Conservation (phyloP, 495 filamentous ascomycete species). For the Beverwykella pulmonaria region DNA sequence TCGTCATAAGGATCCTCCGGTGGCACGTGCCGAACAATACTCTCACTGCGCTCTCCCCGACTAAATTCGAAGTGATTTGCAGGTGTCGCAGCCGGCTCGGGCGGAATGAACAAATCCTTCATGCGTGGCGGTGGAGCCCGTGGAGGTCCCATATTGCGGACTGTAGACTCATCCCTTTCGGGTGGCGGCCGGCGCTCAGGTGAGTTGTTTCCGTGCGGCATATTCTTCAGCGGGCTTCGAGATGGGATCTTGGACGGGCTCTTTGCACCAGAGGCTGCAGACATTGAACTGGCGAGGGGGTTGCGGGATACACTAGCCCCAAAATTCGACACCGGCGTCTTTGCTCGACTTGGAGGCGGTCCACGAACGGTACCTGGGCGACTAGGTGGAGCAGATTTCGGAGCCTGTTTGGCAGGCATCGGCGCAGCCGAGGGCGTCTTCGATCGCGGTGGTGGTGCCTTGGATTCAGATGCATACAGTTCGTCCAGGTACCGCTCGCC, state of each 20-base stretch:
- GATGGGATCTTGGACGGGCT: constrained; percentile 81
- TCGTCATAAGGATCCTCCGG: constrained; percentile 90
- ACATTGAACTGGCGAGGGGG: constrained; percentile 54
- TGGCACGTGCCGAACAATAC: constrained; percentile 74
- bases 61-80: constrained; percentile 35
- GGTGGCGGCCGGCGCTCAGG: constrained; percentile 66
- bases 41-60: constrained; percentile 55
- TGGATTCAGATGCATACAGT: constrained; percentile 65
- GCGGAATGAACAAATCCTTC: constrained; percentile 77
- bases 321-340: constrained; percentile 64
- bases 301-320: constrained; percentile 55
- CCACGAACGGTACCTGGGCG: constrained; percentile 56
- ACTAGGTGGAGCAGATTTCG: constrained; percentile 50
- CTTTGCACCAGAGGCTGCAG: constrained; percentile 41
- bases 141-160: constrained; percentile 64
- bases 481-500: constrained; percentile 86
- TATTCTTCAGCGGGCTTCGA: constrained; percentile 75
- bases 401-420: constrained; percentile 44
- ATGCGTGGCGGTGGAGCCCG: constrained; percentile 84
- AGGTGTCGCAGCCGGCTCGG: constrained; percentile 54
- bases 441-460: constrained; percentile 59
- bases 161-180: constrained; percentile 32
- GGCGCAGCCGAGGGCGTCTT: constrained; percentile 64
- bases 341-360: constrained; percentile 58
- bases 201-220: constrained; percentile 80